Conservation (phyloP, 805 yeast genomes). For the Cyberlindnera xylosilytica region DNA sequence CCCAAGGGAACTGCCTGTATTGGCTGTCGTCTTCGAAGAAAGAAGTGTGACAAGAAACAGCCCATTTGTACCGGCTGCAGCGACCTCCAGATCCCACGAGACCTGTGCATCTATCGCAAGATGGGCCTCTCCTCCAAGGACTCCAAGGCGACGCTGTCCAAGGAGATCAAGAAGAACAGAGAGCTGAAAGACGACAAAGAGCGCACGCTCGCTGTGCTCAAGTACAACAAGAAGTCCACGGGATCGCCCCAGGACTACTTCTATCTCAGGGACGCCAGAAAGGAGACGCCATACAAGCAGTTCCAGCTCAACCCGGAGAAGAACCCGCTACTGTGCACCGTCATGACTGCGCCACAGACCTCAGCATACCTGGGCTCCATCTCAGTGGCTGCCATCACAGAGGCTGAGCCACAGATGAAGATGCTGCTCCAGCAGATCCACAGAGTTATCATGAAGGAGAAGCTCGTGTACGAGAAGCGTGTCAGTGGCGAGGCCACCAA, state of each 20-base stretch:
- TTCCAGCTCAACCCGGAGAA: conserved; percentile 18
- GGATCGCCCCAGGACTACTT: conserved; percentile 16
- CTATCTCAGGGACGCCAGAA: conserved; percentile 9
- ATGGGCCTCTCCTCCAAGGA: conserved; percentile 20
- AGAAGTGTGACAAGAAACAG: conserved; percentile 15
- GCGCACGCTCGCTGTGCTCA: conserved; percentile 9
- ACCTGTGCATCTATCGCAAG: conserved; percentile 19
- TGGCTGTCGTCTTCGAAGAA: conserved; percentile 19
- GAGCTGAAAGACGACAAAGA: conserved; percentile 17
- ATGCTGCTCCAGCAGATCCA: conserved; percentile 14
- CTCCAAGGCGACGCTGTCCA: conserved; percentile 15
- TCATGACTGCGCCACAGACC: conserved; percentile 12
- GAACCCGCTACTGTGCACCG: conserved; percentile 18
- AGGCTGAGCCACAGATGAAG: conserved; percentile 16
- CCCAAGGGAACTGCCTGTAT: conserved; percentile 17
- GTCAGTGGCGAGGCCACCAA: background rate
- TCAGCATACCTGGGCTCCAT: conserved; percentile 18
- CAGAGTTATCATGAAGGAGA: conserved; percentile 13
- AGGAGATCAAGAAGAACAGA: conserved; percentile 14
- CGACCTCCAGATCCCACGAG: conserved; percentile 17
- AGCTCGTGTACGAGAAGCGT: conserved; percentile 4
- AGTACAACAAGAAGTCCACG: conserved; percentile 14
- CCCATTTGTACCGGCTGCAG: conserved; percentile 14
- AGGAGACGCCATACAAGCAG: conserved; percentile 6
- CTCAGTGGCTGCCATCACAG: conserved; percentile 18